Percentiles rank a stretch among this genome's conserved stretches.
phyloP scores from a whole-genome alignment of 192 early-diverging fungal species.

The Lunasporangiospora selenospora region DNA sequence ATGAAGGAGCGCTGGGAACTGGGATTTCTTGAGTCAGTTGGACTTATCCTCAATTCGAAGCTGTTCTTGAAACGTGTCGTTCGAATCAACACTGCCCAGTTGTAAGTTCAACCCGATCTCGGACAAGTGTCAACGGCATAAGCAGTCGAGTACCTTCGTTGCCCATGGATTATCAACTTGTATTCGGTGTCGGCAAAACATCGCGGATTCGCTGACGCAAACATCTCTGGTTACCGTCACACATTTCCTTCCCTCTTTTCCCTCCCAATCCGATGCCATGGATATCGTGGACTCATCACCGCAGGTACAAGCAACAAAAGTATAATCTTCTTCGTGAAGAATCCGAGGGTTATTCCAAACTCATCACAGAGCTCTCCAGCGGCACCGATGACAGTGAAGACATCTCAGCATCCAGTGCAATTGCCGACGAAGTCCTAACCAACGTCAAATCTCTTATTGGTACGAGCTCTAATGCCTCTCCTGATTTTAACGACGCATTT shows the following conservation, averaged over 20 bases:
- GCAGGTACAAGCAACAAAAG: constrained; percentile 80
- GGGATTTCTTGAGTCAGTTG: constrained; percentile 55
- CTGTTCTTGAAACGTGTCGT: constrained; percentile 52
- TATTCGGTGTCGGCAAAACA: no score
- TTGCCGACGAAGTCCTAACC: constrained; percentile 5
- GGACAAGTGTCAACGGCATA: no score
- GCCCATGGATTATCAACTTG: no score
- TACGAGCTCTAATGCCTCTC: no score
- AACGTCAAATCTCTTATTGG: constrained; percentile 20
- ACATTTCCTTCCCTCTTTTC: constrained; percentile 1
- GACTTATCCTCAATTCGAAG: constrained; percentile 53
- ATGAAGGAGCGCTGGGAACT: constrained; percentile 64
- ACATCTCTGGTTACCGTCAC: not conserved
- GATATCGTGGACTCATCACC: not conserved
- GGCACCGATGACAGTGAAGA: constrained; percentile 26
- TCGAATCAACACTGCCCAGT: constrained; percentile 59
- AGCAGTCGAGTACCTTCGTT: no score
- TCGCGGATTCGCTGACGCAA: no score
- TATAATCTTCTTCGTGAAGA: constrained; percentile 86
- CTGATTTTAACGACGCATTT: no score
- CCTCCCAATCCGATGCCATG: not conserved
- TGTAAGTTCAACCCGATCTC: no score
- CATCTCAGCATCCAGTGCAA: not conserved
- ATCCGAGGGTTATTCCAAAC: constrained; percentile 79
- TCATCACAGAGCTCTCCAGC: constrained; percentile 64